Evolutionary conservation across 1,139 yeast genomes (phyloP), one percentile per base, ranked within the genome.

Genomic region (Yamadazyma triangularis): DNA sequence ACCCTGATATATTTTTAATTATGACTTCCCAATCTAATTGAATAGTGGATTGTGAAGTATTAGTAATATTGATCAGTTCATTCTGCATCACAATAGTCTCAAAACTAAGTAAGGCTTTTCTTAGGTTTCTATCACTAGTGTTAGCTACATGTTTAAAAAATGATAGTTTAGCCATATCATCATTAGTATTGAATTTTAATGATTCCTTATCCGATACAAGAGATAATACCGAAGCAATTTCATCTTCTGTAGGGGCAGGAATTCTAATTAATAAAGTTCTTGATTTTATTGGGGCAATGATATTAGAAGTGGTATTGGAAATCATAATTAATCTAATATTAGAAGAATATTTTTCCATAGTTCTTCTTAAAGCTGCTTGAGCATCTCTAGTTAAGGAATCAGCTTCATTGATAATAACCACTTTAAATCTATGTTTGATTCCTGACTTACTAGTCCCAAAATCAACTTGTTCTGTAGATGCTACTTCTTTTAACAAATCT

Each of bases 261-360:
- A 88, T 79, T 43, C 98, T 73, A 11, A 91, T 73, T 41, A 89
- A 65, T 38, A 93, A 63, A 10, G 96, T 88, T 63, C 99, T 82
- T 18, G 97, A 88, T 47, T 86, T 83, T 39, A 91, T 91, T 4
- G 99, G 99, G 2, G 89, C 81, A 41, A 91, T 91, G 38, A 91
- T 88, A 44, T 85, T 86, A 18, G 96, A 85, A 19, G 95, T 85
- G 7, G 96, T 77, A 51, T 86, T 91, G 47, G 96, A 86, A 20
- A 91, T 72, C 64, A 91, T 65, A 31, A 93, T 77, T 42, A 91
- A 64, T 40, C 99, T 73, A 45, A 91, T 77, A 51, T 87, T 89
- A 14, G 83, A 73, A 4, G 96, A 86, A 58, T 89, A 91, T 52
- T 91, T 91, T 53, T 91, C 99, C 97, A 91, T 93, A 1, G 99